Evolutionary conservation across 768 basidiomycete genomes (phyloP), one percentile per base, ranked within the genome.

Genomic region (Trametes cingulata): DNA sequence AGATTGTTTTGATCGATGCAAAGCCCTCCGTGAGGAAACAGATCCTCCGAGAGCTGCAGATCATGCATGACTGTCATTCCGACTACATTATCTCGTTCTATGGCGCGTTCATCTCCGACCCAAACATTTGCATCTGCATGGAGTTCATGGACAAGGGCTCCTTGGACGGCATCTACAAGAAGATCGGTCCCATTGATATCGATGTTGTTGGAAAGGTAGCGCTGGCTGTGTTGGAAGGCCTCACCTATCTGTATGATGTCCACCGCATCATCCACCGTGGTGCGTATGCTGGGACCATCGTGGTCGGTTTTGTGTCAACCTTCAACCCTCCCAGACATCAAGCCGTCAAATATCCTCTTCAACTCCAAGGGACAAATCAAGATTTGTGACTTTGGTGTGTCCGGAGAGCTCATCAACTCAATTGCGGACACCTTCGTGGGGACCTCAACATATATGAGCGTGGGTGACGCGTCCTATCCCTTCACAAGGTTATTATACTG

Each of bases 341-440:
- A 99, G 75, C 97, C 97, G 27, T 97, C 95, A 13, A 99, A 99
- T 70, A 97, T 99, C 64, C 80, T 98, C 45, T 93, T 82, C 76
- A 98, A 98, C 71, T 97, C 96, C 7, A 79, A 81, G 48, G 97
- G 97, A 29, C 88, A 97, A 67, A 95, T 98, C 82, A 99, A 99
- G 78, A 95, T 99, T 55, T 98, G 96, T 70, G 97, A 99, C 75
- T 99, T 98, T 73, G 97, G 97, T 39, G 97, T 99, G 7, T 98
- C 95, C 1, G 97, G 97, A 35, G 97, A 99, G 73, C 83, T 99
- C 68, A 96, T 98, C 77, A 98, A 98, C 76, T 95, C 93, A 8
- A 96, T 98, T 63, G 97, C 97, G 37, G 95, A 98, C 75, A 98
- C 97, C 0, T 99, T 98, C 71, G 97, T 99, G 39, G 96, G 97